These are phyloP conservation scores for Calycina herbarum DNA, from an alignment of 2,329 filamentous ascomycete species.

Conservation along the genomic window DNA sequence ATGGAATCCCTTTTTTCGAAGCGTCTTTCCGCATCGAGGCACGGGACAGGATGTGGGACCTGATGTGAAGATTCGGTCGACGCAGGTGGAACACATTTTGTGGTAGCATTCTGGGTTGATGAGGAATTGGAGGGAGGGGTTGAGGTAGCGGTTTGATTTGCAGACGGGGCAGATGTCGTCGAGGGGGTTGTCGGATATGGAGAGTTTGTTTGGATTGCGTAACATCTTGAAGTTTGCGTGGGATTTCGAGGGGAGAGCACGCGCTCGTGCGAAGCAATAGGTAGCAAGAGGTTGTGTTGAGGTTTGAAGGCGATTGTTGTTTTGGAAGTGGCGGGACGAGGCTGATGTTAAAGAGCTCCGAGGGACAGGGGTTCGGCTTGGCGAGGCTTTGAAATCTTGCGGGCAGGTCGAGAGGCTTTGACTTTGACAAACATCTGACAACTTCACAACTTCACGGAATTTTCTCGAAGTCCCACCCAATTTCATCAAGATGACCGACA, in stretches of 20 bases:
- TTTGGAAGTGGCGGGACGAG: slow-evolving; percentile 4
- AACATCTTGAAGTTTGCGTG: slow-evolving; percentile 23
- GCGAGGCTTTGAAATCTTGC: slow-evolving; percentile 14
- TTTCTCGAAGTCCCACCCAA: neutral
- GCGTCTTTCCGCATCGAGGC: slow-evolving; percentile 80
- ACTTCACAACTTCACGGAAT: neutral
- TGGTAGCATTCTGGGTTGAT: slow-evolving; percentile 99
- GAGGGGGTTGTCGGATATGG: slow-evolving; percentile 28
- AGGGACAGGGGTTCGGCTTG: neutral
- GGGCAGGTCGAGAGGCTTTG: neutral
- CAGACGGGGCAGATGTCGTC: slow-evolving; percentile 90
- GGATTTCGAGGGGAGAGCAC: slow-evolving; percentile 5
- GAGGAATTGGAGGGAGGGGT: slow-evolving; percentile 89
- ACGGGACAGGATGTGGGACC: slow-evolving; percentile 93
- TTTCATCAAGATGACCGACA: slow-evolving; percentile 13
- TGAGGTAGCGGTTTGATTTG: slow-evolving; percentile 95
- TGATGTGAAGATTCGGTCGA: slow-evolving; percentile 88
- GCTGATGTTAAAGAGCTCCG: slow-evolving; percentile 1
- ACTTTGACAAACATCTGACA: neutral
- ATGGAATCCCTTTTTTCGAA: slow-evolving; percentile 82
- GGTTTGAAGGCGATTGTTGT: slow-evolving; percentile 20
- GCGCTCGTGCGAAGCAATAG: neutral
- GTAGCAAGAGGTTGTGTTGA: slow-evolving; percentile 1
- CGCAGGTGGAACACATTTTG: slow-evolving; percentile 96
- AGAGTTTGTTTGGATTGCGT: slow-evolving; percentile 18